Percentiles rank a stretch among this genome's conserved stretches.
Conservation (phyloP, 2,329 filamentous ascomycete genomes). For the Graphiopsis chlorocephala region DNA sequence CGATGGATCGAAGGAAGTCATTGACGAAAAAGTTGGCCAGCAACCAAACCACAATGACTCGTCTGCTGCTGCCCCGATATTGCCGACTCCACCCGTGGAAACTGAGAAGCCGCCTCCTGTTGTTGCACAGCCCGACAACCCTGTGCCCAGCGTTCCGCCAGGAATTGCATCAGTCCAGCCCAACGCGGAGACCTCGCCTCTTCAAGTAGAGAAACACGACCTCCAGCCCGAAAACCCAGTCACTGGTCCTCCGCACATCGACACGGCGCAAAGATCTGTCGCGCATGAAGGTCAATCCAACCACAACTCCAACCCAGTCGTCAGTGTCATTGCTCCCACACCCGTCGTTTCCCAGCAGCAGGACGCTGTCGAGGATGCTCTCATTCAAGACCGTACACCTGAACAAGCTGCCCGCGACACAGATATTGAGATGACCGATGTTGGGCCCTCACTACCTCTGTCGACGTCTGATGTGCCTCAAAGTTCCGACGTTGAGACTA, state of each 20-base stretch:
- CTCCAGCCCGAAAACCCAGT: conserved; percentile 14
- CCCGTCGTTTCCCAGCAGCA: conserved; percentile 40
- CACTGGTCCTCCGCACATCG: conserved; percentile 16
- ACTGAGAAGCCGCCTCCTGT: conserved; percentile 20
- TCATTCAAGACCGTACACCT: conserved; percentile 50
- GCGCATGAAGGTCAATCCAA: not conserved
- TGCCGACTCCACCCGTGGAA: conserved; percentile 18
- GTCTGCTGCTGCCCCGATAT: conserved; percentile 10
- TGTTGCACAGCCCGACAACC: conserved; percentile 11
- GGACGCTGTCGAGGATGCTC: conserved; percentile 29
- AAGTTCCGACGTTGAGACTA: conserved; percentile 3
- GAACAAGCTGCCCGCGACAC: conserved; percentile 50
- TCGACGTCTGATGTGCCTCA: conserved; percentile 37
- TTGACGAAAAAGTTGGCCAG: conserved; percentile 42
- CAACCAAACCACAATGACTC: conserved; percentile 15
- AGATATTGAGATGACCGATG: conserved; percentile 65
- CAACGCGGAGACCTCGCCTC: conserved; percentile 18
- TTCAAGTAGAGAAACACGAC: conserved; percentile 12
- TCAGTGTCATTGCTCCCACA: conserved; percentile 46
- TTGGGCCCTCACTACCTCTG: conserved; percentile 46
- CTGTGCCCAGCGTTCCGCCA: conserved; percentile 8
- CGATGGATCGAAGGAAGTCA: conserved; percentile 44
- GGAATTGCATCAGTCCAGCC: conserved; percentile 9
- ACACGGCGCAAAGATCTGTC: conserved; percentile 17
- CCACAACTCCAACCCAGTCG: conserved; percentile 30